phyloP scores from a whole-genome alignment of 352 stramenopile species.

The Pythium folliculosum region DNA sequence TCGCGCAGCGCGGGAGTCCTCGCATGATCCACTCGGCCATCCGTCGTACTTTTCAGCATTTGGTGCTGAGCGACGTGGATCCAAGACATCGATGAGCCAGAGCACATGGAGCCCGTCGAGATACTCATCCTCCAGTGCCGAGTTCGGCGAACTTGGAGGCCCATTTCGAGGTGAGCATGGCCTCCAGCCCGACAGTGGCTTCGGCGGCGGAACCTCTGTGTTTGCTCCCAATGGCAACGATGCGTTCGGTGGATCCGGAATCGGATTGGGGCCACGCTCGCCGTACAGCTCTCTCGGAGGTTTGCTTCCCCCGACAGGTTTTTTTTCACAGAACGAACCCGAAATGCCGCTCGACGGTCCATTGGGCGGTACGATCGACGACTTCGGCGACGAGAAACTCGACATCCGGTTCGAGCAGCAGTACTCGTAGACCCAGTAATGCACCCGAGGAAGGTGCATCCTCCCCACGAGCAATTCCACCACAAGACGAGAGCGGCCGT shows the following conservation, averaged over 20 bases:
- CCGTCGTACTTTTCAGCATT: constrained; percentile 36
- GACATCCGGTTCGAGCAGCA: constrained; percentile 33
- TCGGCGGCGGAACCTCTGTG: constrained; percentile 13
- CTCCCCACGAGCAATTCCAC: background rate
- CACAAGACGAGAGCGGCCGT: background rate
- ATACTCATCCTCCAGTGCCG: constrained; percentile 33
- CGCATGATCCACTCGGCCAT: constrained; percentile 23
- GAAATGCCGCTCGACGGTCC: constrained; percentile 53
- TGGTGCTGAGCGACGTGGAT: constrained; percentile 23
- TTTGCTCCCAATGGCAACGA: constrained; percentile 33
- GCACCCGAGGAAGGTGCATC: constrained; percentile 16
- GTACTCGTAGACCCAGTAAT: constrained; percentile 37
- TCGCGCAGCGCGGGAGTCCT: constrained; percentile 34
- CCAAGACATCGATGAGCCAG: constrained; percentile 24
- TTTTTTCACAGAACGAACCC: constrained; percentile 42
- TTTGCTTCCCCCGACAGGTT: constrained; percentile 60
- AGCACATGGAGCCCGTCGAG: constrained; percentile 30
- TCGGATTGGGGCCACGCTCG: constrained; percentile 24
- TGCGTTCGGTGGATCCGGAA: constrained; percentile 15
- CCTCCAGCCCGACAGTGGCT: constrained; percentile 45
- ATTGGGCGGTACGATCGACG: constrained; percentile 46
- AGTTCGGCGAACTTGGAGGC: constrained; percentile 39
- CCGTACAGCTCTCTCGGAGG: constrained; percentile 60
- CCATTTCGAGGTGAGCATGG: constrained; percentile 21
- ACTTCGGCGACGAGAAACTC: constrained; percentile 30